Percentiles rank a stretch among this genome's conserved stretches.
phyloP scores from a whole-genome alignment of 2,329 filamentous ascomycete species.

The Colletotrichum higginsianum region DNA sequence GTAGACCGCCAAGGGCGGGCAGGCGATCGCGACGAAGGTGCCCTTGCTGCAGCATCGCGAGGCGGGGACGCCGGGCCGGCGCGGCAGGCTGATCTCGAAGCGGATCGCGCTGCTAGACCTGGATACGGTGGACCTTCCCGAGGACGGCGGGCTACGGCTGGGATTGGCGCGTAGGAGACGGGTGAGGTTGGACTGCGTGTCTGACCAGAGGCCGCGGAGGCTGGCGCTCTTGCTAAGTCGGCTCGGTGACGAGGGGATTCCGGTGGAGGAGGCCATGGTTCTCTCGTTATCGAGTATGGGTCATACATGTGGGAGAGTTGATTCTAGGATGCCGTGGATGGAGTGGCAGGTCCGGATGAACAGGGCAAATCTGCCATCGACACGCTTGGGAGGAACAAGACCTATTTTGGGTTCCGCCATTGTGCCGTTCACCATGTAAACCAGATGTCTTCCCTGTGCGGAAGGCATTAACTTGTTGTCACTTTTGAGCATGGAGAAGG shows the following conservation, averaged over 20 bases:
- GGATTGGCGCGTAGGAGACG: not conserved
- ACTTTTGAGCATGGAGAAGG: not conserved
- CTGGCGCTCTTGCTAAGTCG: not conserved
- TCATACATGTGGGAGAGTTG: not conserved
- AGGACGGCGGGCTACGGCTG: not conserved
- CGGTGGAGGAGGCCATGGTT: not conserved
- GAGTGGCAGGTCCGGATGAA: not conserved
- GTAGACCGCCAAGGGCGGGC: conserved; percentile 13
- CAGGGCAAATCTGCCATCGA: not conserved
- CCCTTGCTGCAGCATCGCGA: not conserved
- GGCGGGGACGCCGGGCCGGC: not conserved
- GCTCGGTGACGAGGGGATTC: not conserved
- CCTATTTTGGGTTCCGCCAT: no score
- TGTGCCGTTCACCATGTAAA: not conserved
- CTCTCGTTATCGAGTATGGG: not conserved
- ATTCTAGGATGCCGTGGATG: not conserved
- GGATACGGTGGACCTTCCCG: not conserved
- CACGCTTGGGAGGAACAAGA: no score
- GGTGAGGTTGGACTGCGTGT: conserved; percentile 8
- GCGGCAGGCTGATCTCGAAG: conserved; percentile 10
- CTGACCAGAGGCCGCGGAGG: conserved; percentile 11
- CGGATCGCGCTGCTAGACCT: not conserved
- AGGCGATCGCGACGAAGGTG: not conserved
- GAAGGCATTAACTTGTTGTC: not conserved
- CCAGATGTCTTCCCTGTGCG: not conserved